These are phyloP conservation scores for Cladophialophora bantiana DNA, from an alignment of 2,329 filamentous ascomycete genomes.

Conservation along the genomic window DNA sequence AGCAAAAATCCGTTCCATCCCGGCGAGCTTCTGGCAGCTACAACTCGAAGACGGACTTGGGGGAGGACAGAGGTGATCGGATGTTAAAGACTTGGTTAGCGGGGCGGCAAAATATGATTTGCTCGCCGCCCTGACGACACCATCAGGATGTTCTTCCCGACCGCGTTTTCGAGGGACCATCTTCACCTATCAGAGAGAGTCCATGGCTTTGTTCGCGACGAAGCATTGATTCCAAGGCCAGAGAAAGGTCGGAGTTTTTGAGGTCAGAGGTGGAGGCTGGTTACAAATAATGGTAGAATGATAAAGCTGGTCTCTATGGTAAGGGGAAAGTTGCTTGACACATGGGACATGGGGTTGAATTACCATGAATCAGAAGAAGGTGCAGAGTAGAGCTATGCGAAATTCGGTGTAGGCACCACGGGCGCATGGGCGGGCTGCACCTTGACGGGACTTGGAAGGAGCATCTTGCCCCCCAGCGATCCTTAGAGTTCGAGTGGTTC, in stretches of 20 bases:
- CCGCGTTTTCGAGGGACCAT: constrained; percentile 35
- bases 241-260: not conserved
- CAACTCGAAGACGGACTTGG: constrained; percentile 24
- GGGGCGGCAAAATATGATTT: constrained; percentile 28
- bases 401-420: constrained; percentile 4
- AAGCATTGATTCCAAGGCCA: constrained; percentile 3
- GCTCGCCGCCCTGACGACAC: constrained; percentile 16
- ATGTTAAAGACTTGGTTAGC: constrained; percentile 21
- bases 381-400: constrained; percentile 10
- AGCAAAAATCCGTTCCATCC: constrained; percentile 41
- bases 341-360: not conserved
- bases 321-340: not conserved
- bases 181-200: constrained; percentile 20
- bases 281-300: constrained; percentile 5
- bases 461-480: not conserved
- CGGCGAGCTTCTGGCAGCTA: constrained; percentile 16
- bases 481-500: not conserved
- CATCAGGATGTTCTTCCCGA: constrained; percentile 28
- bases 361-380: constrained; percentile 9
- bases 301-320: not conserved
- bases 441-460: constrained; percentile 10
- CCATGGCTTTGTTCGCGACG: constrained; percentile 8
- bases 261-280: not conserved
- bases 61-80: constrained; percentile 31
- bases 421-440: constrained; percentile 15